Percentiles rank a stretch among this genome's conserved stretches.
Conservation (phyloP, 805 yeast genomes). For the Danielia oregonensis region DNA sequence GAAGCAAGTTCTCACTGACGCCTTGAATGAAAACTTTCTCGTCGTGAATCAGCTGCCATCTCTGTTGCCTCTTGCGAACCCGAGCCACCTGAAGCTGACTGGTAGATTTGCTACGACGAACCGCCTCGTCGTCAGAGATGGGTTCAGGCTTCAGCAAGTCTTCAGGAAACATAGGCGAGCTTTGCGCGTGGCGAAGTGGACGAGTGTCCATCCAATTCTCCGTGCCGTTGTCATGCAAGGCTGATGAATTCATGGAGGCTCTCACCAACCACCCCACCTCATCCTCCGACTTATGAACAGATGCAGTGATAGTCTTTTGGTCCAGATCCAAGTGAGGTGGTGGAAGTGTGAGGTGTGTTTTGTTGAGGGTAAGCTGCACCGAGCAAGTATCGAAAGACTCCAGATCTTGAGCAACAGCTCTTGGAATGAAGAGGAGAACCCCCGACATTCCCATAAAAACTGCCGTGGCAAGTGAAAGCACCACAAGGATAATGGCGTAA, state of each 20-base stretch:
- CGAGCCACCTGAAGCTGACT: neutral
- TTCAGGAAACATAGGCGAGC: neutral
- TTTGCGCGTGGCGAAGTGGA: neutral
- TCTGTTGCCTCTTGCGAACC: neutral
- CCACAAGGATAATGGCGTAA: neutral
- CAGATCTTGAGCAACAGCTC: neutral
- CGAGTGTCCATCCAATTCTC: conserved; percentile 1
- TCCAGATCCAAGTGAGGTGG: neutral
- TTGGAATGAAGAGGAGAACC: neutral
- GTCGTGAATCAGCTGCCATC: conserved; percentile 3
- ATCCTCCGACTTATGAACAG: conserved; percentile 1
- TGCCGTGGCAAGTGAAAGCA: conserved; percentile 1
- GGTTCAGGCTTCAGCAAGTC: too few relatives aligned
- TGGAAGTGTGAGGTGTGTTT: neutral
- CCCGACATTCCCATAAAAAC: conserved; percentile 2
- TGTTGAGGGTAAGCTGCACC: neutral
- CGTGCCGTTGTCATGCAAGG: neutral
- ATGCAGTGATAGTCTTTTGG: neutral
- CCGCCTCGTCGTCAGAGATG: too few relatives aligned
- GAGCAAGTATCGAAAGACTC: neutral
- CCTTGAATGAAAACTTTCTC: neutral
- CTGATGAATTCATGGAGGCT: conserved; percentile 7
- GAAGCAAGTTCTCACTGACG: conserved; percentile 2
- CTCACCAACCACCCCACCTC: conserved; percentile 8
- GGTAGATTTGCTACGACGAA: neutral